phyloP scores from a whole-genome alignment of 2,329 filamentous ascomycete genomes.

The Trichoderma gracile region DNA sequence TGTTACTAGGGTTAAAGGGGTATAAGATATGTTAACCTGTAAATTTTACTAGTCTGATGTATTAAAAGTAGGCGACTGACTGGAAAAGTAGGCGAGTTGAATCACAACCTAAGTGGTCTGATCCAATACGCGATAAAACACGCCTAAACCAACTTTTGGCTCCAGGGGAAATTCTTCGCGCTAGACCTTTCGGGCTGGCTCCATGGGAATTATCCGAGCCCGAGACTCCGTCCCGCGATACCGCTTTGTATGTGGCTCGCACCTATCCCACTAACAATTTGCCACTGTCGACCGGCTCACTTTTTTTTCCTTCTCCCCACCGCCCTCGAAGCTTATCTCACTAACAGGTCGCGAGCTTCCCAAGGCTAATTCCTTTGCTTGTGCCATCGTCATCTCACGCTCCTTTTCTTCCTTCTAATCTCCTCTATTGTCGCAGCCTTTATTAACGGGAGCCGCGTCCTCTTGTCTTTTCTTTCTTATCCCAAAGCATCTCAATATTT shows the following conservation, averaged over 20 bases:
- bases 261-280: not conserved
- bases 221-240: conserved; percentile 20
- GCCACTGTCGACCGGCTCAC: not conserved
- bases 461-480: not conserved
- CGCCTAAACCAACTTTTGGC: not conserved
- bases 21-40: too few relatives aligned
- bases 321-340: conserved; percentile 9
- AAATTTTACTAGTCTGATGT: too few relatives aligned
- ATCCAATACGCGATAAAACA: conserved; percentile 18
- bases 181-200: not conserved
- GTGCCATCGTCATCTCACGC: conserved; percentile 13
- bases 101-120: conserved; percentile 7
- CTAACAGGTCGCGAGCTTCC: not conserved
- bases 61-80: too few relatives aligned
- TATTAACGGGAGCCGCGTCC: not conserved
- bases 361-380: not conserved
- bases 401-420: conserved; percentile 4
- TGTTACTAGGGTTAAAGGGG: too few relatives aligned
- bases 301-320: conserved; percentile 5
- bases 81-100: too few relatives aligned
- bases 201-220: not conserved
- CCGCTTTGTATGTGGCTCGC: conserved; percentile 1
- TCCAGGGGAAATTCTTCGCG: conserved; percentile 16
- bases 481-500: not conserved
- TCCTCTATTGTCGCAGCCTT: not conserved